Evolutionary conservation across 768 basidiomycete genomes (phyloP).

Genomic region (Kwoniella botswanensis): DNA sequence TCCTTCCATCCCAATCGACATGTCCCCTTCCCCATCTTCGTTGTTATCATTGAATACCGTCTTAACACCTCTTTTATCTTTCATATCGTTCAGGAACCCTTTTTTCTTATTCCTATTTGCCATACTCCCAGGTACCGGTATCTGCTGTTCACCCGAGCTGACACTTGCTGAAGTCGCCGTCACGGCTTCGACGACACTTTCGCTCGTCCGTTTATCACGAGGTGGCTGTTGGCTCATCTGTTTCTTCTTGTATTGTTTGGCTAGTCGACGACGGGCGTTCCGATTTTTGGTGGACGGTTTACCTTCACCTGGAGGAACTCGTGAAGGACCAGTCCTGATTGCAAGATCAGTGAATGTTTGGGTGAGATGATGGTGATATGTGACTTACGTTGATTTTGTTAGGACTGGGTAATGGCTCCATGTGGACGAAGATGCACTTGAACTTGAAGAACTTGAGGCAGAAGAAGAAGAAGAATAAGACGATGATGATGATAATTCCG

Average conservation of each 20-base stretch:
- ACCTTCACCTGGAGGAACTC: conserved; percentile 43
- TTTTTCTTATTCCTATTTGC: conserved; percentile 48
- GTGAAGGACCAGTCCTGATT: not conserved
- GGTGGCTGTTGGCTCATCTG: not conserved
- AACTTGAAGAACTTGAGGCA: conserved; percentile 9
- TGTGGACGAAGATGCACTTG: conserved; percentile 11
- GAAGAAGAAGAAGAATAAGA: conserved; percentile 22
- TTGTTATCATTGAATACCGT: conserved; percentile 33
- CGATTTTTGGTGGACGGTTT: conserved; percentile 41
- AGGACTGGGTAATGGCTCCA: conserved; percentile 13
- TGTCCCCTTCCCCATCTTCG: not conserved
- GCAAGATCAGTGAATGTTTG: too few relatives aligned
- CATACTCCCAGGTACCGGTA: conserved; percentile 31
- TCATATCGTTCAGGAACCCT: conserved; percentile 49
- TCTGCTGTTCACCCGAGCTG: not conserved
- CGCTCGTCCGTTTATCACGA: not conserved
- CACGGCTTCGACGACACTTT: not conserved
- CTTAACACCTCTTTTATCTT: conserved; percentile 22
- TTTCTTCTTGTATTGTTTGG: conserved; percentile 24
- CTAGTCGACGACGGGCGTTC: conserved; percentile 36
- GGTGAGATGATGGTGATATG: not conserved
- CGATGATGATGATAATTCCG: conserved; percentile 22
- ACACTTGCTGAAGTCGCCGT: conserved; percentile 13
- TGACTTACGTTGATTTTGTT: conserved; percentile 5
- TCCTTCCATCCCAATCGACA: too few relatives aligned